Conservation (phyloP, 2,329 filamentous ascomycete genomes). For the Fusarium sp. region DNA sequence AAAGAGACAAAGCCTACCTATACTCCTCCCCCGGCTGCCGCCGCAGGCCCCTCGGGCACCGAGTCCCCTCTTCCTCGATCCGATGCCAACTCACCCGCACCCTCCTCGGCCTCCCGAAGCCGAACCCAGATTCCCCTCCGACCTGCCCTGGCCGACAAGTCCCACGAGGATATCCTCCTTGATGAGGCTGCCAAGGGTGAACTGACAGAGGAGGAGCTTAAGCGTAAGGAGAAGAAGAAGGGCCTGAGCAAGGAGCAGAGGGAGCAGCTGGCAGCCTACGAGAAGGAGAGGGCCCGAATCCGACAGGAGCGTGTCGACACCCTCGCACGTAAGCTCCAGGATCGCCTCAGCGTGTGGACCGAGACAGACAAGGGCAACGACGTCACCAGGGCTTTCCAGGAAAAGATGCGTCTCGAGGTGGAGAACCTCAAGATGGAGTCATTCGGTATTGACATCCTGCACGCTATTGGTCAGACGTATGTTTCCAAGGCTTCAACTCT, state of each 20-base stretch:
- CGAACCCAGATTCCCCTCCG: constrained; percentile 76
- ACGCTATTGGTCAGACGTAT: constrained; percentile 94
- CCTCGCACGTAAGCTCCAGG: constrained; percentile 84
- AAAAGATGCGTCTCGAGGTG: constrained; percentile 93
- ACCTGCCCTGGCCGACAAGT: constrained; percentile 86
- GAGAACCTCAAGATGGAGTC: constrained; percentile 99
- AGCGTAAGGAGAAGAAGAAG: constrained; percentile 82
- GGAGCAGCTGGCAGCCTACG: constrained; percentile 89
- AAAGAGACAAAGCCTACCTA: constrained; percentile 47
- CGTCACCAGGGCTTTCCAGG: constrained; percentile 89
- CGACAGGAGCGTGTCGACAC: constrained; percentile 91
- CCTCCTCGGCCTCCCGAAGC: constrained; percentile 57
- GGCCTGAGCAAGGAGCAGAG: constrained; percentile 90
- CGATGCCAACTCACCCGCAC: constrained; percentile 54
- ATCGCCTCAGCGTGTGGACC: constrained; percentile 94
- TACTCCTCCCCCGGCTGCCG: background rate
- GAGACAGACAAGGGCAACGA: constrained; percentile 92
- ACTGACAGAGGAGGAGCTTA: constrained; percentile 67
- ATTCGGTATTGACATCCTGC: constrained; percentile 94
- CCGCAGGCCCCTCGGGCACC: constrained; percentile 32
- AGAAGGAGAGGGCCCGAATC: constrained; percentile 84
- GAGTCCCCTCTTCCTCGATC: constrained; percentile 48
- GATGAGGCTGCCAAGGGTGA: constrained; percentile 78
- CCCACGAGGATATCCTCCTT: constrained; percentile 66
- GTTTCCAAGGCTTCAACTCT: constrained; percentile 87